Evolutionary conservation across 768 basidiomycete species (phyloP), one percentile per base, ranked within the genome.

Genomic region (Leccinum fibrillosum): DNA sequence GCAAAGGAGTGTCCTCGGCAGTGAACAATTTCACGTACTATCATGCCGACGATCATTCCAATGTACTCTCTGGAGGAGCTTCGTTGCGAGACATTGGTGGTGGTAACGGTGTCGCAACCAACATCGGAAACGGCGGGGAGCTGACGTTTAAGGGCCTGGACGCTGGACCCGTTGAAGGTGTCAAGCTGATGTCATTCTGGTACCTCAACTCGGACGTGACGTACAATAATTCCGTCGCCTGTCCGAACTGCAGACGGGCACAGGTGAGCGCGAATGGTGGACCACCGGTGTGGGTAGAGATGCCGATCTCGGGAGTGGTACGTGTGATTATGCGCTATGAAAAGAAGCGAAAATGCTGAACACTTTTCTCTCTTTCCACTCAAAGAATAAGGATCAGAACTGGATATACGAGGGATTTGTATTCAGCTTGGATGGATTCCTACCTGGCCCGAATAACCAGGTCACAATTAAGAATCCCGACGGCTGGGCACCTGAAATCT

Each of bases 131-230:
- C 4, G 19, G 12, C 2, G 60, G 60, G 17, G 53, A 54, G 5
- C 54, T 63, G 8, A 62, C 56, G 1, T 58, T 62, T 25, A 21
- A 42, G 25, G 52, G 26, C 9, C 44, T 63, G 23, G 62, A 62
- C 25, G 60, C 54, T 4, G 54, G 62, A 17, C 3, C 32, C 5
- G 5, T 5, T 9, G 54, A 54, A 3, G 61, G 59, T 9, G 17
- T 19, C 2, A 56, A 60, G 21, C 23, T 60, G 3, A n/a, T 56
- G 5, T 23, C 52, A 25, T 52, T 60, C 28, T 9, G 35, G 5
- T 62, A 62, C 13, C 49, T 28, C 32, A 62, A 60, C 11, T 55
- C 61, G 12, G 61, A 62, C 32, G 56, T 53, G 25, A 56, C 53
- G 1, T 60, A 53, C 39, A 44, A 1, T 39, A 61, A 61, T 37